Base-by-base conservation (phyloP, 257 asterid species). In the Penstemon barbatus region DNA sequence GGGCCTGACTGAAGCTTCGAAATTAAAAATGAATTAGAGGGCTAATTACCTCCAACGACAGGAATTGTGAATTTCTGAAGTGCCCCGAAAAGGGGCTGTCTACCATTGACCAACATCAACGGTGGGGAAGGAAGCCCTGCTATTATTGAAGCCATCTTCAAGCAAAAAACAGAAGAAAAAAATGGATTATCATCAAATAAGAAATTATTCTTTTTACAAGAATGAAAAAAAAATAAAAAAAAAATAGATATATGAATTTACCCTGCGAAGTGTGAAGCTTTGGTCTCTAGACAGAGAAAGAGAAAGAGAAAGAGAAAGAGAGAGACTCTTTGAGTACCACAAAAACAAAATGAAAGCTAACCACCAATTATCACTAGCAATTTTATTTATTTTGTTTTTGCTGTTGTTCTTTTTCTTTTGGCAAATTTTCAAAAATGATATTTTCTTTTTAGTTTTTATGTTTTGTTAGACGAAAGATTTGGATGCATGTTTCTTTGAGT, bases 81-180 rank as follows among this genome's bases (percentile, higher is more conserved):
- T 63, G 75, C 51, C 49, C 83, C 80, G 39, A 71, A 74, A 71
- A 74, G 55, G 71, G 83, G 77, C 38, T 79, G 87, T 73, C 70
- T 80, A 59, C 78, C 87, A 57, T 45, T 69, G 78, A 73, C 75
- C 60, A 65, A 38, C 69, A 78, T 38, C 70, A 80, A 42, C 10
- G 88, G 82, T 5, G 94, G 87, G 48, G 82, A 79, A 42, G 85
- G 80, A 61, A 88, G 71, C 77, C 80, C 76, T 54, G 89, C 86
- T 46, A 83, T 68, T 11, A 83, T 63, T 67, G 92, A 83, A 73
- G 95, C 95, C 97, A 85, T 85, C 82, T 74, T 25, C 33, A 25
- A 25, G 33, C 33, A 25, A 25, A 25, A 25, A 25, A 25, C 2
- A 25, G 33, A 25, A 70, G 51, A 43, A n/a, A 36, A 19, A 65